A percentile compares a stretch with the other conserved stretches of the same genome.
These are phyloP conservation scores for Xylaria sp. DNA, from an alignment of 2,329 filamentous ascomycete genomes.

Conservation along the genomic window DNA sequence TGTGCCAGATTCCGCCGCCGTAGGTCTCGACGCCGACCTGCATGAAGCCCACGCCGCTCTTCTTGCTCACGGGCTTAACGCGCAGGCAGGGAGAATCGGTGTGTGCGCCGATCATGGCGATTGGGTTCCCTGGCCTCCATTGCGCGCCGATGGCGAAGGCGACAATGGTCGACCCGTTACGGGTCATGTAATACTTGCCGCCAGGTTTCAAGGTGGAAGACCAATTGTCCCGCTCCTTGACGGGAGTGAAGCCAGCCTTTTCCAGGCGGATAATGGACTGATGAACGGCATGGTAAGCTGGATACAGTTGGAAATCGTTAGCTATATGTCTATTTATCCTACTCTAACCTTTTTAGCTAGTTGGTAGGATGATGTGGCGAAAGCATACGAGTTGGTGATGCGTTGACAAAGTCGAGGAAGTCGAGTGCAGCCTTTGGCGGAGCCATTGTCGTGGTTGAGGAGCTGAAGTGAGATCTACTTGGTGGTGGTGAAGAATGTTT, in stretches of 20 bases:
- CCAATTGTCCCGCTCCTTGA: conserved; percentile 94
- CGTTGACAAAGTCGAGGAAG: conserved; percentile 94
- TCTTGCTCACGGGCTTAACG: conserved; percentile 94
- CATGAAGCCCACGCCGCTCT: conserved; percentile 84
- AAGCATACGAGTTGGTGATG: conserved; percentile 84
- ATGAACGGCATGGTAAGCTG: conserved; percentile 94
- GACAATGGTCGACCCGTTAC: conserved; percentile 91
- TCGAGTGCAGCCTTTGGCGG: conserved; percentile 73
- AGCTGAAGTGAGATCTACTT: conserved; percentile 37
- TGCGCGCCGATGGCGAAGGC: conserved; percentile 91
- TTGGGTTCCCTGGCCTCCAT: conserved; percentile 91
- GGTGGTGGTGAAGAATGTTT: not conserved
- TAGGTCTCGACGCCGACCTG: conserved; percentile 98
- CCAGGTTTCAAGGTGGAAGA: conserved; percentile 80
- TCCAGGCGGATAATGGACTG: conserved; percentile 80
- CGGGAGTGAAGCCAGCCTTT: conserved; percentile 85
- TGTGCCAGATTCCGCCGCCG: conserved; percentile 96
- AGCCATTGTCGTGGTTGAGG: conserved; percentile 57
- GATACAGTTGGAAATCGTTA: conserved; percentile 32
- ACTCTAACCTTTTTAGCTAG: not conserved
- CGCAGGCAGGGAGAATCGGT: conserved; percentile 94
- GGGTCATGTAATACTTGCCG: conserved; percentile 95
- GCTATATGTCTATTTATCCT: conserved; percentile 13
- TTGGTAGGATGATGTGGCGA: conserved; percentile 15
- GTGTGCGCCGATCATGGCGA: conserved; percentile 94